These are phyloP conservation scores for Leccinum uliginosum DNA, from an alignment of 768 basidiomycete species.

Conservation along the genomic window DNA sequence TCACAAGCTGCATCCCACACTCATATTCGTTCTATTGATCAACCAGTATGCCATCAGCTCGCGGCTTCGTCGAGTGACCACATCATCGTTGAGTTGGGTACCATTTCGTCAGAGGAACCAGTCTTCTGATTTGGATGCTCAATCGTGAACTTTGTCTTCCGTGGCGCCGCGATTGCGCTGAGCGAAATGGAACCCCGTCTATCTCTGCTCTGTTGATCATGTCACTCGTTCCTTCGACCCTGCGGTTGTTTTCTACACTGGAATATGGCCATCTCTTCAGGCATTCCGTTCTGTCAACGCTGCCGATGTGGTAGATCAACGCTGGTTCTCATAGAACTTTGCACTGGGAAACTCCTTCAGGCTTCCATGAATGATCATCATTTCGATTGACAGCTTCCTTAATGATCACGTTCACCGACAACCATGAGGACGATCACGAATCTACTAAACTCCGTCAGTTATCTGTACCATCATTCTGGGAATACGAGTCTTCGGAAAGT, in stretches of 20 bases:
- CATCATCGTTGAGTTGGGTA: slow-evolving; percentile 55
- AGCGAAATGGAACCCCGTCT: slow-evolving; percentile 37
- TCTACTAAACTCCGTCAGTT: slow-evolving; percentile 30
- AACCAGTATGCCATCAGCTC: slow-evolving; percentile 32
- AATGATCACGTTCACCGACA: slow-evolving; percentile 52
- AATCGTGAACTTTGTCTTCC: slow-evolving; percentile 54
- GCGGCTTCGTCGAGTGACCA: slow-evolving; percentile 53
- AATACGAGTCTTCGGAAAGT: slow-evolving; percentile 54
- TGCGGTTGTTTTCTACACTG: slow-evolving; percentile 57
- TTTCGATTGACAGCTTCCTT: slow-evolving; percentile 6
- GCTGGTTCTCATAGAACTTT: slow-evolving; percentile 49
- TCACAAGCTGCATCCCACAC: neutral
- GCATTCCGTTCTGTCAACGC: slow-evolving; percentile 62
- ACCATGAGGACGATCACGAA: neutral
- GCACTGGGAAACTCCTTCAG: slow-evolving; percentile 47
- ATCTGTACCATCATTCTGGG: slow-evolving; percentile 56
- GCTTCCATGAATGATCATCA: neutral
- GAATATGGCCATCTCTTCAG: slow-evolving; percentile 51
- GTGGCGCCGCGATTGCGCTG: slow-evolving; percentile 53
- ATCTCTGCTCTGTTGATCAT: slow-evolving; percentile 53
- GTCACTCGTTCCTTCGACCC: slow-evolving; percentile 65
- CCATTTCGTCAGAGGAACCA: slow-evolving; percentile 49
- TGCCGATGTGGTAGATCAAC: slow-evolving; percentile 49
- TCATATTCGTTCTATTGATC: neutral
- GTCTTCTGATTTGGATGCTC: slow-evolving; percentile 38